A percentile compares a stretch with the other conserved stretches of the same genome.
phyloP scores from a whole-genome alignment of 306 rosid genomes.

The Vigna nakashimae region DNA sequence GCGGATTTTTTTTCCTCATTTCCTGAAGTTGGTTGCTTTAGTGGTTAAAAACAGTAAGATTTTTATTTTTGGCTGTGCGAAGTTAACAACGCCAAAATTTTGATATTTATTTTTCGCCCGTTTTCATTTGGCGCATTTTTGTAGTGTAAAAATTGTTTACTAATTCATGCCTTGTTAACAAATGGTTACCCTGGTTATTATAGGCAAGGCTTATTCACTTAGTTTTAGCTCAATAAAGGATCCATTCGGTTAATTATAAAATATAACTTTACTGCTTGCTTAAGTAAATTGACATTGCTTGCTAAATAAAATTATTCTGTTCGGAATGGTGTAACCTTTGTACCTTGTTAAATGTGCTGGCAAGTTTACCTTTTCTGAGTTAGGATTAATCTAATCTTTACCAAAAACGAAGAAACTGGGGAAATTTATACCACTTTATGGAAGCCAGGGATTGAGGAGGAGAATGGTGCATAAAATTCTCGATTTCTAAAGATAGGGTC shows the following conservation, averaged over 20 bases:
- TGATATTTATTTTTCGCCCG: slow-evolving; percentile 37
- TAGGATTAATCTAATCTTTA: neutral
- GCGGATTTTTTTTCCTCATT: slow-evolving; percentile 27
- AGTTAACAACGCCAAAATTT: slow-evolving; percentile 47
- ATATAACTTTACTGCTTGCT: neutral
- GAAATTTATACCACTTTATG: too few relatives aligned
- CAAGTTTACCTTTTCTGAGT: neutral
- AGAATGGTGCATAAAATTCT: too few relatives aligned
- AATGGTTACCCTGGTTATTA: slow-evolving; percentile 18
- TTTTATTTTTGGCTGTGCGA: slow-evolving; percentile 30
- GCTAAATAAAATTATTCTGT: too few relatives aligned
- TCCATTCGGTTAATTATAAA: slow-evolving; percentile 7
- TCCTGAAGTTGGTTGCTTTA: slow-evolving; percentile 36
- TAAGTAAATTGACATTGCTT: neutral
- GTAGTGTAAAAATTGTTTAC: slow-evolving; percentile 19
- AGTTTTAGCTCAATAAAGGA: slow-evolving; percentile 40
- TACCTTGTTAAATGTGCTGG: too few relatives aligned
- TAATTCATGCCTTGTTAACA: slow-evolving; percentile 15
- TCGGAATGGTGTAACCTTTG: neutral
- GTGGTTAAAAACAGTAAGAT: slow-evolving; percentile 37
- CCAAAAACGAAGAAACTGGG: neutral
- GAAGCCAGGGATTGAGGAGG: too few relatives aligned
- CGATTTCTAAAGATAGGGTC: too few relatives aligned
- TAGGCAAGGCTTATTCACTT: slow-evolving; percentile 4
- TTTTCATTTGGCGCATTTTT: slow-evolving; percentile 38